Conservation (phyloP, 2,329 filamentous ascomycete species). For the Calycina herbarum region DNA sequence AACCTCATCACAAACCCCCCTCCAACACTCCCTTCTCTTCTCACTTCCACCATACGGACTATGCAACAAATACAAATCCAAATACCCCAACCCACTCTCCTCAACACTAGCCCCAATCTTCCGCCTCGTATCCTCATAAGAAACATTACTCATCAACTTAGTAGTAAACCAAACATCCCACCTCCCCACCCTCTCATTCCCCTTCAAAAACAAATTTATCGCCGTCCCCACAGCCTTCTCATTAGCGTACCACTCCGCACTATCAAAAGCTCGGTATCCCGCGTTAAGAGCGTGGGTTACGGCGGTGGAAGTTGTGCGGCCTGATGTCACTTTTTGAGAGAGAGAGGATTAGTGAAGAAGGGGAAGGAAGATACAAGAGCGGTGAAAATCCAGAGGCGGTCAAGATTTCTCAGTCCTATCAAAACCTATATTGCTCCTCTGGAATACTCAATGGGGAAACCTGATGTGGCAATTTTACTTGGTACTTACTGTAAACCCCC, state of each 20-base stretch:
- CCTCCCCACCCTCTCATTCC: too few relatives aligned
- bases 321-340: too few relatives aligned
- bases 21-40: constrained; percentile 71
- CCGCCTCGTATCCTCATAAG: constrained; percentile 65
- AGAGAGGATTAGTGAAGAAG: too few relatives aligned
- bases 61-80: constrained; percentile 79
- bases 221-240: too few relatives aligned
- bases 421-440: too few relatives aligned
- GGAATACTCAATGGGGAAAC: too few relatives aligned
- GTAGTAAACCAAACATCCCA: constrained; percentile 78
- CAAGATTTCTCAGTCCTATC: too few relatives aligned
- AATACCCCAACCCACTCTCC: constrained; percentile 67
- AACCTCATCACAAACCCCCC: constrained; percentile 74
- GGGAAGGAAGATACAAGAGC: too few relatives aligned
- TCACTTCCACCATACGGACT: constrained; percentile 70
- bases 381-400: too few relatives aligned
- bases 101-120: constrained; percentile 67
- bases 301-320: constrained; percentile 36
- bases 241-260: constrained; percentile 62
- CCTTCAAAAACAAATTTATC: too few relatives aligned
- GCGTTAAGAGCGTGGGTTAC: constrained; percentile 50
- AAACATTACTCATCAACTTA: constrained; percentile 65
- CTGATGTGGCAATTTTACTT: too few relatives aligned
- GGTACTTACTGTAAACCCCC: constrained; percentile 63
- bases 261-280: constrained; percentile 54